A percentile compares a stretch with the other conserved stretches of the same genome.
Conservation (phyloP, 345 rosid genomes). For the Lepidium didymum region DNA sequence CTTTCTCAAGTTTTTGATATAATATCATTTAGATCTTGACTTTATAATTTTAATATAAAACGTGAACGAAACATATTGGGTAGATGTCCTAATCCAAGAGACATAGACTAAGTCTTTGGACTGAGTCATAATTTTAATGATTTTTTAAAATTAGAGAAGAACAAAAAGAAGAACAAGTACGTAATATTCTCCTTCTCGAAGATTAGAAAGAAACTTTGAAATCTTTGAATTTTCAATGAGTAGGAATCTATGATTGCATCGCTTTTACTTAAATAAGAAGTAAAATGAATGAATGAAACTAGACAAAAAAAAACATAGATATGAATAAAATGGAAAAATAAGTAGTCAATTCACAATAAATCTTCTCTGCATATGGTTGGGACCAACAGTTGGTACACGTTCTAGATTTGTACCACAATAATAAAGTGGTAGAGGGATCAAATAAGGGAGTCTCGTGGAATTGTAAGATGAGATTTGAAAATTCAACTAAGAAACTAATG, state of each 20-base stretch:
- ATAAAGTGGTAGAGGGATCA: background rate
- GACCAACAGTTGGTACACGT: constrained; percentile 2
- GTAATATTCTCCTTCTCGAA: background rate
- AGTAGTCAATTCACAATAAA: background rate
- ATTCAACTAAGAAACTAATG: too few species aligned
- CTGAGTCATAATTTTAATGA: background rate
- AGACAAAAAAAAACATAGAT: background rate
- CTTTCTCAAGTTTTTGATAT: too few species aligned
- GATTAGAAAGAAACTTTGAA: background rate
- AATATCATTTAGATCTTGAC: background rate
- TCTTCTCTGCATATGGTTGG: background rate
- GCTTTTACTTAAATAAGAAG: background rate
- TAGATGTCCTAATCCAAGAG: constrained; percentile 8
- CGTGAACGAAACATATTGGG: background rate
- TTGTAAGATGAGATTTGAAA: background rate
- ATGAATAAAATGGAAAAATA: background rate
- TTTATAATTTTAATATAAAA: background rate
- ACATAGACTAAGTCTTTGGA: background rate
- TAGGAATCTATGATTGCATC: background rate
- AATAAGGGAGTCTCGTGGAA: background rate
- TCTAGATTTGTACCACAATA: background rate
- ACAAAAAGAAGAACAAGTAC: too few species aligned
- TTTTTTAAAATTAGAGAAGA: background rate
- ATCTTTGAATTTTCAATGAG: background rate
- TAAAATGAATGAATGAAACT: background rate